Evolutionary conservation across 306 rosid species (phyloP).

Genomic region (Medicago lupulina): DNA sequence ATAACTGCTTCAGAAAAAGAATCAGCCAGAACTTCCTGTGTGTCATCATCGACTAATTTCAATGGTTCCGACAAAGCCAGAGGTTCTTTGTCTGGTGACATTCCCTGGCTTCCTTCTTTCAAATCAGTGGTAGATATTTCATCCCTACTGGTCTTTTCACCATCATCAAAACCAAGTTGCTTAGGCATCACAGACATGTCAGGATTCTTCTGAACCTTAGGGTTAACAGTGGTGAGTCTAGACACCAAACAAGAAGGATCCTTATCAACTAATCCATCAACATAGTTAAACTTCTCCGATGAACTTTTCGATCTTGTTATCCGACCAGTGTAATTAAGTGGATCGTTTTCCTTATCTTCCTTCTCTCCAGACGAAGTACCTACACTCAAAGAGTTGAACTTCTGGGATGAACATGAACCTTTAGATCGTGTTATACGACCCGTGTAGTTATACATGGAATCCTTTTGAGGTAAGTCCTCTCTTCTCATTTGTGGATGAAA

Average conservation of each 20-base stretch:
- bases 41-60: slow-evolving; percentile 40
- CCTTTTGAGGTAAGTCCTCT: slow-evolving; percentile 40
- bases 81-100: slow-evolving; percentile 42
- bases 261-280: slow-evolving; percentile 43
- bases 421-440: no score
- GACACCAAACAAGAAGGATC: slow-evolving; percentile 37
- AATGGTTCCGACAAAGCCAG: slow-evolving; percentile 37
- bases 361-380: slow-evolving; percentile 40
- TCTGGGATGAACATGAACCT: no score
- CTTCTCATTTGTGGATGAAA: slow-evolving; percentile 45
- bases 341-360: slow-evolving; percentile 25
- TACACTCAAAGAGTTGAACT: slow-evolving; percentile 42
- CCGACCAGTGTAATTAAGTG: no score
- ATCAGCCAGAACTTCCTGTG: slow-evolving; percentile 47
- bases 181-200: slow-evolving; percentile 59
- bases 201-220: slow-evolving; percentile 51
- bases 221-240: slow-evolving; percentile 38
- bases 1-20: slow-evolving; percentile 42
- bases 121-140: slow-evolving; percentile 46
- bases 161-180: slow-evolving; percentile 62
- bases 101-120: slow-evolving; percentile 39
- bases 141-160: slow-evolving; percentile 46
- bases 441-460: slow-evolving; percentile 32
- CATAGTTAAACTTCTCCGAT: slow-evolving; percentile 2
- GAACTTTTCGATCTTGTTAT: no score